Evolutionary conservation across 2,329 filamentous ascomycete genomes (phyloP).

Genomic region (Fusarium circinatum): DNA sequence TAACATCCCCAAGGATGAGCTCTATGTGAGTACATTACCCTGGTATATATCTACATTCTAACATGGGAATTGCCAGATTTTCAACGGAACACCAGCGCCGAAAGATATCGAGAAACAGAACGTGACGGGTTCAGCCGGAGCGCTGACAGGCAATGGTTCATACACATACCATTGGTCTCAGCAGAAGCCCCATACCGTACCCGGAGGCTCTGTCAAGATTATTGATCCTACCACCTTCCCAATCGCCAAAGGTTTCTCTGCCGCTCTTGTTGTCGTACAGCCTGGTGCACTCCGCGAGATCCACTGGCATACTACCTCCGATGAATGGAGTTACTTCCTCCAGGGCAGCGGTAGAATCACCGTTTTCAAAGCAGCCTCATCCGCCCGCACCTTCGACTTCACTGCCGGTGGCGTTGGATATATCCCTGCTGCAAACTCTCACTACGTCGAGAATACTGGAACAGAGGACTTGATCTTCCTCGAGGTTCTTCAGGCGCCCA

Average conservation of each 20-base stretch:
- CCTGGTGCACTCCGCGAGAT: slow-evolving; percentile 11
- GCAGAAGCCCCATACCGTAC: slow-evolving; percentile 13
- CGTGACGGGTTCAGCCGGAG: not conserved
- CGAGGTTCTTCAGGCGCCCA: slow-evolving; percentile 10
- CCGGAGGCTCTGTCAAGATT: slow-evolving; percentile 12
- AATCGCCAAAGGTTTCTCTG: slow-evolving; percentile 4
- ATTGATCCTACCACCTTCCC: slow-evolving; percentile 7
- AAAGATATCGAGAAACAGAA: slow-evolving; percentile 16
- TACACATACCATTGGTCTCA: slow-evolving; percentile 24
- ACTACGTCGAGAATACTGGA: slow-evolving; percentile 19
- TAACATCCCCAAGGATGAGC: slow-evolving; percentile 8
- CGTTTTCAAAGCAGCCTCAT: slow-evolving; percentile 1
- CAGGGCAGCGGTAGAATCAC: slow-evolving; percentile 10
- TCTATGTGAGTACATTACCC: not conserved
- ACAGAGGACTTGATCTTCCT: slow-evolving; percentile 12
- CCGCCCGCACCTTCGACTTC: slow-evolving; percentile 9
- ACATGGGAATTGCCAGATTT: not conserved
- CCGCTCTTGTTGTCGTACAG: slow-evolving; percentile 2
- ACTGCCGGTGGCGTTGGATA: slow-evolving; percentile 10
- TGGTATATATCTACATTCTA: fast-evolving
- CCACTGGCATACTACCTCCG: slow-evolving; percentile 17
- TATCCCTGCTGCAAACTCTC: slow-evolving; percentile 9
- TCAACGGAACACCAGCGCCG: slow-evolving; percentile 10
- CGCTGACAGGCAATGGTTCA: not conserved
- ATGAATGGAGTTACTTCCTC: slow-evolving; percentile 19